Base-by-base conservation (phyloP, 2,329 filamentous ascomycete species). In the Sporothrix luriei region DNA sequence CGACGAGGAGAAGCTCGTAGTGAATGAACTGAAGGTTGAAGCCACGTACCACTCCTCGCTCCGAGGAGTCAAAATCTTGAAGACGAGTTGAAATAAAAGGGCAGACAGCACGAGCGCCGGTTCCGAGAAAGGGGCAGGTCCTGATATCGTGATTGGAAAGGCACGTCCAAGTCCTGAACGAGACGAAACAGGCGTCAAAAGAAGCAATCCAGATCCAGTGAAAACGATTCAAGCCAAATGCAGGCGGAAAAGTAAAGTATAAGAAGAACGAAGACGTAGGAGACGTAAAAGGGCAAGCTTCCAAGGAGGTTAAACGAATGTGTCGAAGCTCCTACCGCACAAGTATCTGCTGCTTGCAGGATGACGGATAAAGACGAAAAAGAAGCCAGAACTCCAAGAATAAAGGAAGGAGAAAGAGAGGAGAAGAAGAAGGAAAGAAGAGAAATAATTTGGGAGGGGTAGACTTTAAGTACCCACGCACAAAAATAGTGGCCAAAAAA, bases 281-380 rank as follows among this genome's bases (percentile, higher is more conserved):
- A 29, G 14, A 33, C 40, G 29, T 21, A 62, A 16, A 24, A 26
- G 38, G 11, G 21, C 9, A 19, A 62, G 2, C 43, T 33, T 48
- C 61, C 24, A 64, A 64, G 26, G 4, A 29, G 21, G 13, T 10
- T 6, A 48, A 64, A 38, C 46, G 46, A 51, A 9, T 40, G 62
- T 38, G 24, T n/a, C 62, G 62, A 65, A 65, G 62, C 48, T 51
- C 46, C 46, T 7, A 21, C 24, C 29, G 26, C 16, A 33, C 24
- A 21, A 33, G 26, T 29, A 29, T 9, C n/a, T 19, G 4, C 10
- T 65, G 24, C 7, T 14, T 21, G 62, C 24, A 65, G 46, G 62
- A 65, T 21, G 29, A 65, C 62, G 62, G 46, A 65, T 65, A 5
- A n/a, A 52, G 10, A 6, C 4, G 24, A 65, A 29, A 65, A 51